Evolutionary conservation across 169 alveolate genomes (phyloP), one percentile per base, ranked within the genome.

Genomic region (Plasmodium reichenowi): DNA sequence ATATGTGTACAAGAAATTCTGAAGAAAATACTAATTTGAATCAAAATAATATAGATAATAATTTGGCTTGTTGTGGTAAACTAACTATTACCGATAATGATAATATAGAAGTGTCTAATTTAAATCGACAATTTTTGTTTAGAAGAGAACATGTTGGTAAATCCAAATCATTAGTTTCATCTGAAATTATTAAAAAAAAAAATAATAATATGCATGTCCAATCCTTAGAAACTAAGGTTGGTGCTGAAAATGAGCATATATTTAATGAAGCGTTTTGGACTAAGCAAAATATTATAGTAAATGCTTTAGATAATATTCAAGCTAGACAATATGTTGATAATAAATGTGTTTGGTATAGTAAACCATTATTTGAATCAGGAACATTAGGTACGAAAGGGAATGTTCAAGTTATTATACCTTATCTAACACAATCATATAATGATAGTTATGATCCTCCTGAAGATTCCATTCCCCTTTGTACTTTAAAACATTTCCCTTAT

Each of bases 401-500:
- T 89, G 96, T 95, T 12, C 98, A 98, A 94, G 97, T 98, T 92
- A 94, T 98, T 17, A 93, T 99, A 3, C 99, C 99, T 0, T 96
- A 96, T 89, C 73, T 96, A 76, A 98, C 99, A 17, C 98, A 98
- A 89, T 97, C 99, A 54, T 99, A 99, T 89, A 98, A 99, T 58
- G 99, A 98, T 88, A 97, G 99, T 48, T 98, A 97, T 90, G 99
- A 98, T 72, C 99, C 99, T 3, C 99, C 99, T 10, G 99, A 98
- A 93, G 99, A 96, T 88, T 95, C 97, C 12, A 98, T 98, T 72
- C 99, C 99, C 2, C 95, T 98, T 91, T 98, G 99, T 94, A 96
- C 99, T 0, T 88, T 96, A 50, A 93, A 95, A 90, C 99, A 98
- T 91, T 98, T 98, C 97, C 99, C 99, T 5, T 97, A 98, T 88